These are phyloP conservation scores for Chromera velia DNA, from an alignment of 73 alveolate genomes.

Conservation along the genomic window DNA sequence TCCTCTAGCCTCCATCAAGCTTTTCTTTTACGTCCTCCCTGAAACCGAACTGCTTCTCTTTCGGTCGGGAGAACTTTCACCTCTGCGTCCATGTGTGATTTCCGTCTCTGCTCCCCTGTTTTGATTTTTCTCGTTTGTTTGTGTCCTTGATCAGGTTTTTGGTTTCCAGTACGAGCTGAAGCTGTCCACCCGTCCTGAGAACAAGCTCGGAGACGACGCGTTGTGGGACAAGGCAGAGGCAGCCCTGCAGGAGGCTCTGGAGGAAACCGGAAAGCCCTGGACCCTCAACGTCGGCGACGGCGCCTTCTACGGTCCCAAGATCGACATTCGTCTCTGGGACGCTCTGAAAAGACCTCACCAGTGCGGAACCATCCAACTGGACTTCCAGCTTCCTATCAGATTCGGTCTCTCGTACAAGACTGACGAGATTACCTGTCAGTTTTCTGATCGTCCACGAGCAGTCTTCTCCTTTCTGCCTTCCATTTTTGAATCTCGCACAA, in stretches of 20 bases:
- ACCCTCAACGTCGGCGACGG: conserved; percentile 94
- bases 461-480: too few relatives aligned
- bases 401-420: conserved; percentile 67
- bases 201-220: conserved; percentile 70
- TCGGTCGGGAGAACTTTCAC: too few relatives aligned
- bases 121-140: not conserved
- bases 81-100: not conserved
- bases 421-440: conserved; percentile 42
- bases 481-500: too few relatives aligned
- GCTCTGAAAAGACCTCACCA: conserved; percentile 97
- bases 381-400: conserved; percentile 83
- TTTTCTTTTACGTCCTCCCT: too few relatives aligned
- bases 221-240: conserved; percentile 82
- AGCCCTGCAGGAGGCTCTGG: conserved; percentile 68
- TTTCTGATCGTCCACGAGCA: too few relatives aligned
- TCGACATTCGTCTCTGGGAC: conserved; percentile 93
- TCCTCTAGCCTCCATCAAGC: too few relatives aligned
- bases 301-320: conserved; percentile 99
- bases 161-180: conserved; percentile 57
- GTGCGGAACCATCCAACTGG: conserved; percentile 94
- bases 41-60: too few relatives aligned
- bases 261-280: conserved; percentile 82
- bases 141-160: not conserved
- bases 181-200: conserved; percentile 85
- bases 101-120: not conserved